Percentiles rank a stretch among this genome's conserved stretches.
Evolutionary conservation across 441 rosid genomes (phyloP).

Genomic region (Adansonia madagascariensis): DNA sequence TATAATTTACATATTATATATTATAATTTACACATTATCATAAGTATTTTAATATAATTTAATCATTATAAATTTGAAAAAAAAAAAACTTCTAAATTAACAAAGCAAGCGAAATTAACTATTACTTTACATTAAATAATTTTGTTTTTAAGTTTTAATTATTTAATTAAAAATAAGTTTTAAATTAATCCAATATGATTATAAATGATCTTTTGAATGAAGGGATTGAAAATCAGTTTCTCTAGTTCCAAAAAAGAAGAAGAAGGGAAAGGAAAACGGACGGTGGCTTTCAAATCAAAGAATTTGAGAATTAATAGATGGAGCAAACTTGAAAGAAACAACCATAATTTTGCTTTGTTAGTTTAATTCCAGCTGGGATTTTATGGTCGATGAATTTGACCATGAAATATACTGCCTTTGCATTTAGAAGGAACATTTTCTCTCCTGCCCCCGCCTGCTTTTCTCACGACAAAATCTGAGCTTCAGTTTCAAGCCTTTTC

Average conservation of each 20-base stretch:
- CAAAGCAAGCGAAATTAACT: too few species aligned
- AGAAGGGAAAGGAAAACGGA: not conserved
- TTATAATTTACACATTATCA: too few species aligned
- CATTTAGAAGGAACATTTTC: not conserved
- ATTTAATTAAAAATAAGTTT: too few species aligned
- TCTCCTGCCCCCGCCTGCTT: not conserved
- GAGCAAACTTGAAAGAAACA: not conserved
- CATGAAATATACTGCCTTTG: not conserved
- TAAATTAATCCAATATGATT: not conserved
- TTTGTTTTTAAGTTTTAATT: too few species aligned
- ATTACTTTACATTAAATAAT: too few species aligned
- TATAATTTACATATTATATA: too few species aligned
- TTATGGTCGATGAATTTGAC: constrained; percentile 2
- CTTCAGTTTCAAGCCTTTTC: not conserved
- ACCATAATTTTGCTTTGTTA: not conserved
- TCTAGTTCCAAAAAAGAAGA: too few species aligned
- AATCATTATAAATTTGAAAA: too few species aligned
- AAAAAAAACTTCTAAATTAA: too few species aligned
- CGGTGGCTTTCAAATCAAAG: not conserved
- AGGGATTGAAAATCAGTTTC: too few species aligned
- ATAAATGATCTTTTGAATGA: too few species aligned
- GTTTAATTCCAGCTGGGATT: not conserved
- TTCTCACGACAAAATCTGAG: not conserved
- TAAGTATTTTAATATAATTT: too few species aligned
- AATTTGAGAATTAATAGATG: not conserved